Evolutionary conservation across 116 monocot species (phyloP).

Genomic region (Thalassia testudinum): DNA sequence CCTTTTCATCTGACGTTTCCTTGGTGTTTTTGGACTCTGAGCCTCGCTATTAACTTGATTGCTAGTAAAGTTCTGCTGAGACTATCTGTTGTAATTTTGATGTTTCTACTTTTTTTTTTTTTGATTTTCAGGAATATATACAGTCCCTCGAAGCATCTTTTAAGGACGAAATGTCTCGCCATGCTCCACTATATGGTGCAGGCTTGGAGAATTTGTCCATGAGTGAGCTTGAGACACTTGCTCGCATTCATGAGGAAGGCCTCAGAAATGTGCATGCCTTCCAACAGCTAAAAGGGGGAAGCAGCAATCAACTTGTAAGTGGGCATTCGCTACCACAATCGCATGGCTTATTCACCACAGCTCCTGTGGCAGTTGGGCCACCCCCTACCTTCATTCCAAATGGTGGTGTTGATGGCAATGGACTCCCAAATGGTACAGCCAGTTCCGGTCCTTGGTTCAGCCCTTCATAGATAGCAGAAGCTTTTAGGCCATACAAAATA

Average conservation of each 20-base stretch:
- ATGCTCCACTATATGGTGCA: constrained; percentile 83
- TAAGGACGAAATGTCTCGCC: constrained; percentile 81
- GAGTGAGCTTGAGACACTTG: constrained; percentile 70
- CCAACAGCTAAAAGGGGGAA: constrained; percentile 29
- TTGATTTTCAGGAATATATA: constrained; percentile 69
- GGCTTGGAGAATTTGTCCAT: constrained; percentile 60
- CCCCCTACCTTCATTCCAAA: constrained; percentile 38
- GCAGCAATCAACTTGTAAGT: constrained; percentile 17
- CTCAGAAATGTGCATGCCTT: constrained; percentile 47
- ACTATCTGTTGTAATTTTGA: too few relatives aligned
- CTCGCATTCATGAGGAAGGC: constrained; percentile 77
- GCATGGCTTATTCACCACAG: constrained; percentile 33
- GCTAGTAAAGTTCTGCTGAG: too few relatives aligned
- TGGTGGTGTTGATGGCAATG: constrained; percentile 41
- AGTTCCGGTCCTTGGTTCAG: constrained; percentile 48
- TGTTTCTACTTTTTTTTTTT: neutral
- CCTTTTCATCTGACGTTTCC: too few relatives aligned
- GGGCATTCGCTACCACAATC: constrained; percentile 30
- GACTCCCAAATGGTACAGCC: constrained; percentile 28
- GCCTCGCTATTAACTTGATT: too few relatives aligned
- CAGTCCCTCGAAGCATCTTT: constrained; percentile 60
- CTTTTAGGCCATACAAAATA: too few relatives aligned
- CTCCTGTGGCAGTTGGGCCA: constrained; percentile 29
- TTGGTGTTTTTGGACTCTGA: too few relatives aligned
- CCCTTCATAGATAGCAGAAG: constrained; percentile 20